Percentiles rank a stretch among this genome's conserved stretches.
phyloP scores from a whole-genome alignment of 352 stramenopile genomes.

The Saprolegnia diclina region DNA sequence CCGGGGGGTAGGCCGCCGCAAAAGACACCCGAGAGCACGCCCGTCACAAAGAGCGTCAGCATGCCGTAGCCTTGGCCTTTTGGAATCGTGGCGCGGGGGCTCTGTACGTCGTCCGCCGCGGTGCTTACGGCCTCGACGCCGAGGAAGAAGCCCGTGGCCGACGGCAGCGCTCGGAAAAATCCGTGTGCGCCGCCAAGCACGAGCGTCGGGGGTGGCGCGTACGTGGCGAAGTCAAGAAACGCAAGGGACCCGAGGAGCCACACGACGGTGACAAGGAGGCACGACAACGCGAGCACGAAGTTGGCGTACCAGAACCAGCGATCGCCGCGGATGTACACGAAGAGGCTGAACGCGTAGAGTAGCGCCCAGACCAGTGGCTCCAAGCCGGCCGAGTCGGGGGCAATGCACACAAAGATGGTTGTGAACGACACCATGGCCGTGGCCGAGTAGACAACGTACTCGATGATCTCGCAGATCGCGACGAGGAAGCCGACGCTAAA shows the following conservation, averaged over 20 bases:
- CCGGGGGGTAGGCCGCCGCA: conserved; percentile 21
- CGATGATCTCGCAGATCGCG: conserved; percentile 30
- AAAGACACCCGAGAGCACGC: conserved; percentile 28
- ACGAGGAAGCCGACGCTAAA: conserved; percentile 32
- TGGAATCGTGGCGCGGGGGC: conserved; percentile 29
- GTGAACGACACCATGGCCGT: conserved; percentile 33
- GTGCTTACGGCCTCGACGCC: conserved; percentile 25
- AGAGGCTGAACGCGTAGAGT: conserved; percentile 38
- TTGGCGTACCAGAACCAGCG: conserved; percentile 34
- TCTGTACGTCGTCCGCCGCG: conserved; percentile 10
- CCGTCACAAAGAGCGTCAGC: conserved; percentile 38
- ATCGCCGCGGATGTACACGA: conserved; percentile 35
- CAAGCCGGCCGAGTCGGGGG: conserved; percentile 12
- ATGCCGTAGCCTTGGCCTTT: conserved; percentile 32
- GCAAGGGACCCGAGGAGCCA: conserved; percentile 30
- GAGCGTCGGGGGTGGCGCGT: conserved; percentile 4
- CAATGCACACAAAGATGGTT: conserved; percentile 32
- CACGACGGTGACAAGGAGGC: conserved; percentile 27
- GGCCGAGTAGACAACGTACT: conserved; percentile 38
- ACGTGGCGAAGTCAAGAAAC: conserved; percentile 28
- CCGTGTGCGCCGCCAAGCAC: neutral
- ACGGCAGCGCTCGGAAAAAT: conserved; percentile 11
- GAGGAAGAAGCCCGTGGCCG: conserved; percentile 6
- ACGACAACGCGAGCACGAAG: conserved; percentile 22
- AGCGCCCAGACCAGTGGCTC: conserved; percentile 33